Base-by-base conservation (phyloP, 352 stramenopile genomes). In the Discostella stelligera region DNA sequence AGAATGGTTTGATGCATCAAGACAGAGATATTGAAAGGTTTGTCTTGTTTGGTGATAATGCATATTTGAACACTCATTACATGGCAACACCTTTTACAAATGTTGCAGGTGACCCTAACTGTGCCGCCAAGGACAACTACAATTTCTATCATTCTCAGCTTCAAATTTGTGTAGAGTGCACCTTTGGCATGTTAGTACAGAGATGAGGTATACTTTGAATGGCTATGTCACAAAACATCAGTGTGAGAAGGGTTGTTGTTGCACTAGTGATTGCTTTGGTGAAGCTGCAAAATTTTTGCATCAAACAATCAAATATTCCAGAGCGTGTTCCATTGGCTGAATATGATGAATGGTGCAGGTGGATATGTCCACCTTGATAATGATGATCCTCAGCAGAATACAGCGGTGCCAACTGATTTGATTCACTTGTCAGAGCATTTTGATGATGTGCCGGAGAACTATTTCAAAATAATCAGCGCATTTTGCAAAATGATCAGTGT, bases 101-200 rank as follows among this genome's bases (percentile, higher is more conserved):
- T 11, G 23, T 58, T 7, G 11, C 37, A 59, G 23, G 23, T 23
- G 11, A 59, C 3, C 59, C 30, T 30, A 66, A 59, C 20, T 18
- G 49, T 32, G 32, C 21, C 20, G 21, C 23, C 16, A 55, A 67
- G 8, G 69, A 77, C 37, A 54, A 32, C 13, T 77, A 55, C 37
- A 77, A 77, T 53, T 77, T 66, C 53, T 72, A 62, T 59, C 18
- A 49, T 52, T 61, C 32, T 18, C 70, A 78, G 46, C 44, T 78
- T 2, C 3, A 50, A 20, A 78, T 72, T 46, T 50, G 70, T 6
- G 32, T 78, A 23, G 60, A 78, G 37, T 66, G 59, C 25, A 44
- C 70, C 2, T 78, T 78, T 50, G 61, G 61, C 4, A 32, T 66
- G 39, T 14, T 78, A 2, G 50, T 52, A 5, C 20, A 52, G 11